Evolutionary conservation across 2,329 filamentous ascomycete genomes (phyloP).

Genomic region (Aspergillus intermedius): DNA sequence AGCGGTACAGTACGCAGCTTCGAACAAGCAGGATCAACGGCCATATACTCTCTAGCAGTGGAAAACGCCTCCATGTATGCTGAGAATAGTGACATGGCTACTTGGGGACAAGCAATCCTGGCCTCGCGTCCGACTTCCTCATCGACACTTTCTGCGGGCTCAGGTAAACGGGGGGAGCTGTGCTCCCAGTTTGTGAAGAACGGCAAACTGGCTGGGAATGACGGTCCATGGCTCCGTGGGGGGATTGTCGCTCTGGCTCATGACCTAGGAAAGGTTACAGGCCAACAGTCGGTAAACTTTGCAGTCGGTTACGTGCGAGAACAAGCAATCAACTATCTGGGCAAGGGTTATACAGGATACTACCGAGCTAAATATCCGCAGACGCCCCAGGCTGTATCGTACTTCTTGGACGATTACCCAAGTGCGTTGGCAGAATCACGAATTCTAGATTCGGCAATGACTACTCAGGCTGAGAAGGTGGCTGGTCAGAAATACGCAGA

Average conservation of each 20-base stretch:
- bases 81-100: constrained; percentile 36
- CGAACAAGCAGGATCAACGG: constrained; percentile 16
- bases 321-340: constrained; percentile 37
- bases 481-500: constrained; percentile 37
- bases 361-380: constrained; percentile 32
- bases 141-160: constrained; percentile 23
- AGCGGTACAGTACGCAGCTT: constrained; percentile 18
- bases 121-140: constrained; percentile 26
- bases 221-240: constrained; percentile 19
- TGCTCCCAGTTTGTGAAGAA: constrained; percentile 25
- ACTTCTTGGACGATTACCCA: constrained; percentile 37
- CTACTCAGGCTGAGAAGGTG: constrained; percentile 20
- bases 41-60: constrained; percentile 28
- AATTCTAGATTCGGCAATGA: constrained; percentile 26
- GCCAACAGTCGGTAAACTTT: constrained; percentile 30
- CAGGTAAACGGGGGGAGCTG: constrained; percentile 23
- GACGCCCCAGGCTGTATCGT: constrained; percentile 27
- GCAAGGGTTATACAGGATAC: constrained; percentile 34
- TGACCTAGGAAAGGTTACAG: constrained; percentile 29
- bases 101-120: constrained; percentile 38
- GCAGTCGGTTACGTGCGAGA: constrained; percentile 38
- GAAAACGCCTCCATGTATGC: constrained; percentile 26
- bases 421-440: constrained; percentile 30
- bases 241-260: constrained; percentile 34
- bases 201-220: constrained; percentile 22